These are phyloP conservation scores for Daldinia eschscholtzii DNA, from an alignment of 2,329 filamentous ascomycete genomes.

Conservation along the genomic window DNA sequence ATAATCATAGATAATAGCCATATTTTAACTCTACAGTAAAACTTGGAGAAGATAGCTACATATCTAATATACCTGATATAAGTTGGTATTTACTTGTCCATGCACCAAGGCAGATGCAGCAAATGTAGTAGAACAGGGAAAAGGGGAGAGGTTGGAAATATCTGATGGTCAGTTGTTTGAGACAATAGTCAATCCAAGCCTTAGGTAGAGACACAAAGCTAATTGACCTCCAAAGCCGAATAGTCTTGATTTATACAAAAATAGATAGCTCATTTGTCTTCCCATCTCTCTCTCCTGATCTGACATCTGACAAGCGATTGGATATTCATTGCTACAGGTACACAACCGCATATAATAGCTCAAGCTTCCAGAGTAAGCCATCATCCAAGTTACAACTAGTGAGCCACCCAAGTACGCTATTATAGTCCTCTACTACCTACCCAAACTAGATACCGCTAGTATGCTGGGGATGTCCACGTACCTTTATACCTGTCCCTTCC, in stretches of 20 bases:
- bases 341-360: not conserved
- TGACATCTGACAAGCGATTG: conserved; percentile 7
- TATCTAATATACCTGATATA: not conserved
- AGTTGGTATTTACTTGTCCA: not conserved
- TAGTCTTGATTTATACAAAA: not conserved
- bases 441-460: too few relatives aligned
- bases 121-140: not conserved
- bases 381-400: not conserved
- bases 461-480: not conserved
- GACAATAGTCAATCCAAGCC: not conserved
- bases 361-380: not conserved
- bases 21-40: not conserved
- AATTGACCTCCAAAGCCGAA: not conserved
- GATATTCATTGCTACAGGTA: not conserved
- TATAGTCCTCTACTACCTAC: conserved; percentile 9
- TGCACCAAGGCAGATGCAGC: not conserved
- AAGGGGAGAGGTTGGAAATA: not conserved
- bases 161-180: not conserved
- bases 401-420: not conserved
- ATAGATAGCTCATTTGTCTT: too few relatives aligned
- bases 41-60: not conserved
- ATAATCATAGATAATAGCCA: not conserved
- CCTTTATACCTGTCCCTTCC: conserved; percentile 3
- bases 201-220: too few relatives aligned
- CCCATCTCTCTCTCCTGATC: not conserved